Conservation (phyloP, 306 rosid species). For the Begonia fuchsioides region DNA sequence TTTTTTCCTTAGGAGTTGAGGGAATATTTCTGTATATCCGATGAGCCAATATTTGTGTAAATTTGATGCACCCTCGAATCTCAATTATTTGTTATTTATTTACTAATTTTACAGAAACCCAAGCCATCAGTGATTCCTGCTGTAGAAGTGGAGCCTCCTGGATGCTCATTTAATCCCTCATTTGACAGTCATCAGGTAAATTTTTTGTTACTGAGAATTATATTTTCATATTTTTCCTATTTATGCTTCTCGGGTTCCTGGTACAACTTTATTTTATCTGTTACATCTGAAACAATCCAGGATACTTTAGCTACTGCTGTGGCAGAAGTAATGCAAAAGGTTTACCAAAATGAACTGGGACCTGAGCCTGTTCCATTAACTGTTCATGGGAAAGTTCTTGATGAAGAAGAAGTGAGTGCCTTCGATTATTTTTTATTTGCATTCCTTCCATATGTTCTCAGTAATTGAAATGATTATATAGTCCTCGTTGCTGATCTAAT, state of each 20-base stretch:
- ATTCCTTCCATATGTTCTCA: too few relatives aligned
- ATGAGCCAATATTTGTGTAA: too few relatives aligned
- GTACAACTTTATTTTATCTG: constrained; percentile 2
- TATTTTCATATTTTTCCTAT: background rate
- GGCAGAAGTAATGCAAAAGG: constrained; percentile 81
- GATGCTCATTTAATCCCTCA: constrained; percentile 78
- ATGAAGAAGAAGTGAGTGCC: constrained; percentile 75
- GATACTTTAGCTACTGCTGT: constrained; percentile 72
- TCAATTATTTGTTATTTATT: background rate
- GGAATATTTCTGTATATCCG: too few relatives aligned
- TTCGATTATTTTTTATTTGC: background rate
- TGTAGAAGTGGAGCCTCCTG: constrained; percentile 86
- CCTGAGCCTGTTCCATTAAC: constrained; percentile 84
- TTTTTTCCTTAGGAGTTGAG: too few relatives aligned
- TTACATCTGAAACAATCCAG: constrained; percentile 30
- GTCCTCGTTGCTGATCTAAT: too few relatives aligned
- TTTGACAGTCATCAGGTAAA: constrained; percentile 76
- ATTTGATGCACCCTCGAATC: too few relatives aligned
- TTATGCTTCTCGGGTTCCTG: background rate
- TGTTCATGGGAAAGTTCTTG: constrained; percentile 56
- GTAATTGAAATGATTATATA: too few relatives aligned
- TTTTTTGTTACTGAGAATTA: constrained; percentile 3
- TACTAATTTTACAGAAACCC: constrained; percentile 18
- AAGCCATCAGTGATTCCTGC: constrained; percentile 73
- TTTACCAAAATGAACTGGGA: constrained; percentile 76